Base-by-base conservation (phyloP, 306 rosid species). In the Quercus bicolor region DNA sequence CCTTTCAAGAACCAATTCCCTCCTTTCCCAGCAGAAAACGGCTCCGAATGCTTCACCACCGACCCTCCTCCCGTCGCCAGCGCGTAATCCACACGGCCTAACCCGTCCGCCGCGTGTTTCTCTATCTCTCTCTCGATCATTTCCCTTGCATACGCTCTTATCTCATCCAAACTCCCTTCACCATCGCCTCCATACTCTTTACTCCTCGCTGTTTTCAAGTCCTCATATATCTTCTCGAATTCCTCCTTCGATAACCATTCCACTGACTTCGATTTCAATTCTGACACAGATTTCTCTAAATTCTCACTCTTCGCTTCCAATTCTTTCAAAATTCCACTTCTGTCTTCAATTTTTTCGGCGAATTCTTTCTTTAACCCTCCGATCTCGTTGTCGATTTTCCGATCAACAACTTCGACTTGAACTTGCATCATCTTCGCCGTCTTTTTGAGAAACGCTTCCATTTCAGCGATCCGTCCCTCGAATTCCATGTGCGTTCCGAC, bases 21-120 rank as follows among this genome's bases (percentile, higher is more conserved):
- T 45, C 73, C 88, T 78, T 73, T 89, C 34, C 85, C 86, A 23
- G 26, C 45, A 59, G 75, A 23, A 79, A 5, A 89, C 0, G 93
- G 84, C 62, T 90, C 96, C 0, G 99, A 96, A 80, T 96, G 98
- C 90, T 78, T 89, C 80, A 83, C 84, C 65, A 96, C 89, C 54
- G 21, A 1, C 5, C 85, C 99, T 4, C 99, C 99, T 13, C 92
- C 90, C 7, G 83, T 82, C 2, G 87, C 88, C 60, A 89, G 81
- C 0, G 99, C 99, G 72, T 91, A 93, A 80, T 96, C 99, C 79
- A 82, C 93, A 78, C 74, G 87, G 24, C 94, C 99, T 71, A 96
- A 91, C 74, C 99, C 99, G 75, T 96, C 99, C 1, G 97, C 97
- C 5, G 92, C 92, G 66, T 96, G 98, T 79, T 84, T 96, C 85